Conservation (phyloP, 176 grass and related monocot species). For the Phoenix dactylifera region DNA sequence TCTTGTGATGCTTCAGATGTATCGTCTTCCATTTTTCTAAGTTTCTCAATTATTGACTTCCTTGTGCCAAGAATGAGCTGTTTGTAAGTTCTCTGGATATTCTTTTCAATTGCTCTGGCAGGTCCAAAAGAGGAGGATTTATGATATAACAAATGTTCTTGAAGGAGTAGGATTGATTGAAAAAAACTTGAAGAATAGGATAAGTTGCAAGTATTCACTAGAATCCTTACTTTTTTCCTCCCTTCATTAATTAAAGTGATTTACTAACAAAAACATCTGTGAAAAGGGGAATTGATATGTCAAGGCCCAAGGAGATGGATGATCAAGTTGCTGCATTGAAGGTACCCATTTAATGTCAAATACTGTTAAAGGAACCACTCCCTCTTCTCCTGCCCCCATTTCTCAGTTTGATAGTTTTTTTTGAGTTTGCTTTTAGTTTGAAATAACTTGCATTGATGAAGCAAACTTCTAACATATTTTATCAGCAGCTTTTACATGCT, state of each 20-base stretch:
- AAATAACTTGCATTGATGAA: too few relatives aligned
- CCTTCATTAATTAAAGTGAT: slow-evolving; percentile 4
- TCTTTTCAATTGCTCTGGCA: slow-evolving; percentile 14
- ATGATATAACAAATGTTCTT: slow-evolving; percentile 99
- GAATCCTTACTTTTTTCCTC: slow-evolving; percentile 11
- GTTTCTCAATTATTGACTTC: slow-evolving; percentile 1
- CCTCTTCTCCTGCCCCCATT: too few relatives aligned
- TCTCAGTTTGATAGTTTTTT: too few relatives aligned
- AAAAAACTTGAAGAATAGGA: slow-evolving; percentile 76
- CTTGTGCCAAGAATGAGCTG: too few relatives aligned
- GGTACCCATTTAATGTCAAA: slow-evolving; percentile 27
- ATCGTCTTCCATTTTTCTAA: background rate
- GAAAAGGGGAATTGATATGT: slow-evolving; percentile 71
- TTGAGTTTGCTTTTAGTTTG: too few relatives aligned
- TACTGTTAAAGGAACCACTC: too few relatives aligned
- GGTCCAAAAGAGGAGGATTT: slow-evolving; percentile 97
- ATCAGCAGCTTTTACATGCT: too few relatives aligned
- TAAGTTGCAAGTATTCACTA: slow-evolving; percentile 75
- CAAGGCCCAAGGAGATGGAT: slow-evolving; percentile 65
- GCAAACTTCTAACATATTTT: too few relatives aligned
- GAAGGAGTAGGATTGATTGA: slow-evolving; percentile 95
- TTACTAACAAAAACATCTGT: slow-evolving; percentile 11
- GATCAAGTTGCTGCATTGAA: slow-evolving; percentile 53
- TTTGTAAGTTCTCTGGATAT: too few relatives aligned
- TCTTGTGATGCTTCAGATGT: slow-evolving; percentile 9